Evolutionary conservation across 2,329 filamentous ascomycete genomes (phyloP).

Genomic region (Ceratocystiopsis sp.): DNA sequence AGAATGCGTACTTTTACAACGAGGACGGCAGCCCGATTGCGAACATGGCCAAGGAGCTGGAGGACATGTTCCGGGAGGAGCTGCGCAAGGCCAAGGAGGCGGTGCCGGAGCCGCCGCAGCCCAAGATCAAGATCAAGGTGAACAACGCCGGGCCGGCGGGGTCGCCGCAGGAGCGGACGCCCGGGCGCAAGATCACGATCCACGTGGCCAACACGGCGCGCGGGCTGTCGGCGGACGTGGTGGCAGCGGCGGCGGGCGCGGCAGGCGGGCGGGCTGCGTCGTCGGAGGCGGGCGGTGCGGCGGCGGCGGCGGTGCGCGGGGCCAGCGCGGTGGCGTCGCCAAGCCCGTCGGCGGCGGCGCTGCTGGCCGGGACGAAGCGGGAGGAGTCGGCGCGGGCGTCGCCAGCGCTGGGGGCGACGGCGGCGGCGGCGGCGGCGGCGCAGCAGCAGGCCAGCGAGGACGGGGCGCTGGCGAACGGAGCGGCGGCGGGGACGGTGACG

Average conservation of each 20-base stretch:
- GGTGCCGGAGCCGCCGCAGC: slow-evolving; percentile 54
- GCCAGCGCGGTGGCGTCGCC: slow-evolving; percentile 15
- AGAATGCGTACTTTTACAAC: slow-evolving; percentile 77
- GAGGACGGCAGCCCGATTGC: slow-evolving; percentile 82
- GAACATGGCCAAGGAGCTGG: slow-evolving; percentile 57
- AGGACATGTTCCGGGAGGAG: slow-evolving; percentile 56
- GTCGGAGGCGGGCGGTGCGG: slow-evolving; percentile 17
- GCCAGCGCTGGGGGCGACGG: slow-evolving; percentile 13
- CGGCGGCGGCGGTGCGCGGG: slow-evolving; percentile 13
- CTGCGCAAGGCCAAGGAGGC: slow-evolving; percentile 54
- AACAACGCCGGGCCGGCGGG: slow-evolving; percentile 51
- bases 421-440: not conserved
- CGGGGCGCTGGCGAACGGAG: slow-evolving; percentile 2
- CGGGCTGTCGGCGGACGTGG: too few species aligned
- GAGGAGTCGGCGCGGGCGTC: slow-evolving; percentile 19
- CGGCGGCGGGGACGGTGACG: slow-evolving; percentile 9
- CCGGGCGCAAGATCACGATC: slow-evolving; percentile 43
- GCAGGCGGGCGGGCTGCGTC: slow-evolving; percentile 12
- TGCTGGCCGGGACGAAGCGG: slow-evolving; percentile 14
- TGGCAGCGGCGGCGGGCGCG: too few species aligned
- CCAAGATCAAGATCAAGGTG: slow-evolving; percentile 73
- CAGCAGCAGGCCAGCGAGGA: not conserved
- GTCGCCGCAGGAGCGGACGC: too few species aligned
- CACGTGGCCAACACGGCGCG: slow-evolving; percentile 37
- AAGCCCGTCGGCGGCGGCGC: slow-evolving; percentile 22